phyloP scores from a whole-genome alignment of 108 stramenopile species.

The Skeletonema menzelii region DNA sequence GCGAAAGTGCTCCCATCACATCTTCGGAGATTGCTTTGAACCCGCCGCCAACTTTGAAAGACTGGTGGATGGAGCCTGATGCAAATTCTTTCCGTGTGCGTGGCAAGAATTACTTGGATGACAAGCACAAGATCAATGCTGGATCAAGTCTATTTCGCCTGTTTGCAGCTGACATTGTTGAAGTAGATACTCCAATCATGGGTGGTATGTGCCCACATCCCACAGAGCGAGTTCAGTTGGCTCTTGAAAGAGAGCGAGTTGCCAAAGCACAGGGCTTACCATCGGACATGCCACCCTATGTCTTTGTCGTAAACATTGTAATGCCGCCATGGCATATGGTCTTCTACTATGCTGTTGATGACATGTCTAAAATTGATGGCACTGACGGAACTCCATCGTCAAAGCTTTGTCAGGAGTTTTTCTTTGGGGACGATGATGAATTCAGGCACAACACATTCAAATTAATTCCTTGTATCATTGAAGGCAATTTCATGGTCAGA shows the following conservation, averaged over 20 bases:
- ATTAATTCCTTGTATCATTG: conserved; percentile 90
- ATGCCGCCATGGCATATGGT: conserved; percentile 78
- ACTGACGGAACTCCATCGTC: conserved; percentile 73
- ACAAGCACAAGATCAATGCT: conserved; percentile 80
- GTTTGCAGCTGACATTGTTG: conserved; percentile 83
- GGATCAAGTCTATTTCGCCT: conserved; percentile 82
- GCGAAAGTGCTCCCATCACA: not conserved
- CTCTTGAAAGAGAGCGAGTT: conserved; percentile 54
- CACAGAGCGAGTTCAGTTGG: conserved; percentile 81
- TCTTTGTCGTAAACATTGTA: conserved; percentile 79
- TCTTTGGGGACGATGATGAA: conserved; percentile 73
- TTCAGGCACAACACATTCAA: conserved; percentile 91
- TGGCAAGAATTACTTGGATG: conserved; percentile 75
- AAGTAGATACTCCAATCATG: conserved; percentile 64
- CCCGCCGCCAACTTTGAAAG: not conserved
- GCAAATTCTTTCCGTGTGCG: conserved; percentile 87
- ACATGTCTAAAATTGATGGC: conserved; percentile 76
- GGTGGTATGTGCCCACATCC: conserved; percentile 84
- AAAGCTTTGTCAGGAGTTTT: conserved; percentile 70
- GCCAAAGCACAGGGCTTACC: conserved; percentile 39
- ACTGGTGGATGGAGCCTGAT: conserved; percentile 88
- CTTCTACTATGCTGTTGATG: conserved; percentile 85
- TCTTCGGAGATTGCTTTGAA: not conserved
- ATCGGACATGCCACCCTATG: conserved; percentile 73
- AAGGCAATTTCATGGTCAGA: conserved; percentile 92